Evolutionary conservation across 1,284 basidiomycete species (phyloP).

Genomic region (Chalciporus sp.): DNA sequence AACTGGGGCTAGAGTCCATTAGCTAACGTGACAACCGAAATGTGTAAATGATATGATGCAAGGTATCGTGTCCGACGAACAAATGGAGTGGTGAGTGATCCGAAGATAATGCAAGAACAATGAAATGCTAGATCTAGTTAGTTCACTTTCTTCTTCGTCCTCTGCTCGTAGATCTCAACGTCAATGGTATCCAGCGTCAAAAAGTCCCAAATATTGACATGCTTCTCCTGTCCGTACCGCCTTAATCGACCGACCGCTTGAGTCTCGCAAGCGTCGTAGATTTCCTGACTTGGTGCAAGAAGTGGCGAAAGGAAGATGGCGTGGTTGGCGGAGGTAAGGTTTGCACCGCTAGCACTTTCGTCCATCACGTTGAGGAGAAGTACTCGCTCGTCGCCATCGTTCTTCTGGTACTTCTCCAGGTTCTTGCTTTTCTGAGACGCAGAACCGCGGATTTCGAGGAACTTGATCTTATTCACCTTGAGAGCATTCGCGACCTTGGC

Average conservation of each 20-base stretch:
- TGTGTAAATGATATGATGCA: slow-evolving; percentile 11
- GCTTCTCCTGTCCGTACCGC: slow-evolving; percentile 82
- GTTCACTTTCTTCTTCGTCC: slow-evolving; percentile 39
- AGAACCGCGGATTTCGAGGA: slow-evolving; percentile 81
- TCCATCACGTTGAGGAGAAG: slow-evolving; percentile 91
- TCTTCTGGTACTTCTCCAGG: slow-evolving; percentile 82
- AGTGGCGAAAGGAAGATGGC: slow-evolving; percentile 94
- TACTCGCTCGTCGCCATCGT: slow-evolving; percentile 73
- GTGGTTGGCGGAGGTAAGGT: slow-evolving; percentile 91
- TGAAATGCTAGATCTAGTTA: slow-evolving; percentile 23
- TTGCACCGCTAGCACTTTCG: slow-evolving; percentile 91
- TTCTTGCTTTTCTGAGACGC: slow-evolving; percentile 79
- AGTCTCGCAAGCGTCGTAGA: slow-evolving; percentile 85
- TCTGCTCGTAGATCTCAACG: slow-evolving; percentile 69
- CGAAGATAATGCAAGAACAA: neutral
- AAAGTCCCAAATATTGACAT: slow-evolving; percentile 82
- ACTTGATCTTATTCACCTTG: slow-evolving; percentile 68
- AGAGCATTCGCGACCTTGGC: slow-evolving; percentile 88
- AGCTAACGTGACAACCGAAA: slow-evolving; percentile 3
- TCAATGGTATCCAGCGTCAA: slow-evolving; percentile 86
- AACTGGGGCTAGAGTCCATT: neutral
- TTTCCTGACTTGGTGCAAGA: slow-evolving; percentile 75
- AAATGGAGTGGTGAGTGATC: slow-evolving; percentile 4
- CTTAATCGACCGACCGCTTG: slow-evolving; percentile 90
- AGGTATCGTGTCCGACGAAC: slow-evolving; percentile 7